phyloP scores from a whole-genome alignment of 2,329 filamentous ascomycete genomes.

The Pyrenochaeta sp. region DNA sequence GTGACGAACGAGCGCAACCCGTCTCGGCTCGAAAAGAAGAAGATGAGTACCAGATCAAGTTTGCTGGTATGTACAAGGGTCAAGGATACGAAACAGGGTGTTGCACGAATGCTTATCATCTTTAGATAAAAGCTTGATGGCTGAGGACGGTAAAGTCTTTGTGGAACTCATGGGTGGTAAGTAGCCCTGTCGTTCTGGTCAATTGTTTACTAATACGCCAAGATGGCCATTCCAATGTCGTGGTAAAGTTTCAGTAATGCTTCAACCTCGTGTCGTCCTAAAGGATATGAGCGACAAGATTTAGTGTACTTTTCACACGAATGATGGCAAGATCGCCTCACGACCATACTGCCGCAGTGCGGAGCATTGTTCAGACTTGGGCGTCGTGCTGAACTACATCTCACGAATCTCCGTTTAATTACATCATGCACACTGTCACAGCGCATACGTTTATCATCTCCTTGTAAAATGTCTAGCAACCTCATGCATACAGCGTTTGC shows the following conservation, averaged over 20 bases:
- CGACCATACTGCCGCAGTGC: too few relatives aligned
- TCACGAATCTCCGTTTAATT: too few relatives aligned
- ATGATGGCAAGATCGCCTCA: too few relatives aligned
- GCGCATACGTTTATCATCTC: too few relatives aligned
- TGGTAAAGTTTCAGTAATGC: conserved; percentile 16
- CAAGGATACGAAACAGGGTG: not conserved
- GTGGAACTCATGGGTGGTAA: conserved; percentile 28
- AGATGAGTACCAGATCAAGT: conserved; percentile 25
- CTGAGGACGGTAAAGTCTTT: conserved; percentile 25
- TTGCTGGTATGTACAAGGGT: conserved; percentile 17
- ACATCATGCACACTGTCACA: too few relatives aligned
- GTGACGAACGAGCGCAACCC: conserved; percentile 15
- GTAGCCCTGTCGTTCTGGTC: not conserved
- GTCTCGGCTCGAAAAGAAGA: conserved; percentile 29
- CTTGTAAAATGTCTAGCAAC: too few relatives aligned
- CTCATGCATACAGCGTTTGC: too few relatives aligned
- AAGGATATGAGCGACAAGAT: not conserved
- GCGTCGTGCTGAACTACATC: too few relatives aligned
- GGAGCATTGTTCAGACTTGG: too few relatives aligned
- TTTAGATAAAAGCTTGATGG: conserved; percentile 18
- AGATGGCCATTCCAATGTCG: conserved; percentile 12
- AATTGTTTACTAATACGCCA: conserved; percentile 3
- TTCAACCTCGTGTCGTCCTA: not conserved
- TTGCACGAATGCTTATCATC: not conserved
- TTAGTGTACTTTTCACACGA: too few relatives aligned